Conservation (phyloP, 2,329 filamentous ascomycete genomes). For the Cladosporium sp. region DNA sequence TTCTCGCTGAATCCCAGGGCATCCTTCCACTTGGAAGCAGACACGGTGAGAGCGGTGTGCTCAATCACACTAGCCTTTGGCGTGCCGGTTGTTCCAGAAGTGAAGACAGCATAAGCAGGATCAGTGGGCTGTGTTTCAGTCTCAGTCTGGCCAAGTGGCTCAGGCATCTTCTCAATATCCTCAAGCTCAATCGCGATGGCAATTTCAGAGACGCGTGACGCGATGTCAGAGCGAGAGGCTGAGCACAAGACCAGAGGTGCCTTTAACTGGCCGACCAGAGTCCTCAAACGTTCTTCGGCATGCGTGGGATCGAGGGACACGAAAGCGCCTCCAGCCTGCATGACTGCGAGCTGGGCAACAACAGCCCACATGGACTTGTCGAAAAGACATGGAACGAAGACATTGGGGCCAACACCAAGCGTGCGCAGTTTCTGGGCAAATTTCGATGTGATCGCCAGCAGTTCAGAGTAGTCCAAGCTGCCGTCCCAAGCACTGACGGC, state of each 20-base stretch:
- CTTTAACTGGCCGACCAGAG: neutral
- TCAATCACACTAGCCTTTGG: conserved; percentile 14
- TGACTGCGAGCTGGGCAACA: conserved; percentile 34
- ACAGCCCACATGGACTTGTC: conserved; percentile 34
- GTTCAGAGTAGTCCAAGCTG: conserved; percentile 13
- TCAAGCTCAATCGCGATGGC: neutral
- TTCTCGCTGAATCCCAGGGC: conserved; percentile 18
- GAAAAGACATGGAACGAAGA: conserved; percentile 34
- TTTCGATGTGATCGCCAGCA: conserved; percentile 3
- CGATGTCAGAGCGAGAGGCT: neutral
- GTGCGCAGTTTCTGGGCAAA: neutral
- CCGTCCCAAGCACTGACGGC: conserved; percentile 16
- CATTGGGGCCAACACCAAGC: conserved; percentile 4
- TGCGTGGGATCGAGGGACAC: conserved; percentile 15
- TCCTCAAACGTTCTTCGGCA: conserved; percentile 12
- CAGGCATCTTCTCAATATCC: conserved; percentile 27
- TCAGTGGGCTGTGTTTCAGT: neutral
- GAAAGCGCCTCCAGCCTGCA: conserved; percentile 33
- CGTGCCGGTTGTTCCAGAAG: conserved; percentile 20
- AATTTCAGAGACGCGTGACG: neutral
- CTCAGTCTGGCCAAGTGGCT: conserved; percentile 40
- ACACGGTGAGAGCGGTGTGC: conserved; percentile 8
- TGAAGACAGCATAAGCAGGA: conserved; percentile 18
- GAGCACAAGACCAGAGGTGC: conserved; percentile 8
- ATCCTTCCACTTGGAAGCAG: conserved; percentile 4